These are phyloP conservation scores for Exophiala viscosa DNA, from an alignment of 2,329 filamentous ascomycete genomes.

Conservation along the genomic window DNA sequence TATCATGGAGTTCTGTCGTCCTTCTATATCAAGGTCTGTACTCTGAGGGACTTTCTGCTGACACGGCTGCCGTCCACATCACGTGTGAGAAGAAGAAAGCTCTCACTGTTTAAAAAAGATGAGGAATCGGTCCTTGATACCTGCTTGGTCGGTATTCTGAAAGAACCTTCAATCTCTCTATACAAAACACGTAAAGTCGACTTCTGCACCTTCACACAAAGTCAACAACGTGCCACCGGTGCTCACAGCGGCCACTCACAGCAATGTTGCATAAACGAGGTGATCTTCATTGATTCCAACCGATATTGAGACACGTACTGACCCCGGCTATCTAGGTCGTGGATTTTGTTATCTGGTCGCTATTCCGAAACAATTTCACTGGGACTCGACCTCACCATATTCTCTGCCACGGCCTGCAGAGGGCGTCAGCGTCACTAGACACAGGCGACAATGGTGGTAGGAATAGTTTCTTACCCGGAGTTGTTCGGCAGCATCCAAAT, in stretches of 20 bases:
- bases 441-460: constrained; percentile 33
- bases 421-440: background rate
- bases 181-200: constrained; percentile 48
- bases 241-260: constrained; percentile 37
- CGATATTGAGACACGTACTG: constrained; percentile 1
- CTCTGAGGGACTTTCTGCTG: constrained; percentile 25
- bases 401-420: constrained; percentile 76
- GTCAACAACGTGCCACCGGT: constrained; percentile 43
- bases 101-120: constrained; percentile 43
- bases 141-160: constrained; percentile 59
- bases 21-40: constrained; percentile 25
- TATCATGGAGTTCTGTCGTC: constrained; percentile 22
- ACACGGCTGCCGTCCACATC: constrained; percentile 21
- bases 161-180: constrained; percentile 32
- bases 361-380: constrained; percentile 59
- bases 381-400: constrained; percentile 64
- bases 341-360: constrained; percentile 70
- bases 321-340: constrained; percentile 56
- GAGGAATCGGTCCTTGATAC: constrained; percentile 63
- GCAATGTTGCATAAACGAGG: constrained; percentile 61
- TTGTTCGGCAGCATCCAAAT: constrained; percentile 65
- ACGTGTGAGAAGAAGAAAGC: constrained; percentile 55
- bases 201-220: constrained; percentile 62
- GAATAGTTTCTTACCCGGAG: constrained; percentile 56
- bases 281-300: constrained; percentile 34